These are phyloP conservation scores for Phlebiopsis gigantea DNA, from an alignment of 768 basidiomycete species.

Conservation along the genomic window DNA sequence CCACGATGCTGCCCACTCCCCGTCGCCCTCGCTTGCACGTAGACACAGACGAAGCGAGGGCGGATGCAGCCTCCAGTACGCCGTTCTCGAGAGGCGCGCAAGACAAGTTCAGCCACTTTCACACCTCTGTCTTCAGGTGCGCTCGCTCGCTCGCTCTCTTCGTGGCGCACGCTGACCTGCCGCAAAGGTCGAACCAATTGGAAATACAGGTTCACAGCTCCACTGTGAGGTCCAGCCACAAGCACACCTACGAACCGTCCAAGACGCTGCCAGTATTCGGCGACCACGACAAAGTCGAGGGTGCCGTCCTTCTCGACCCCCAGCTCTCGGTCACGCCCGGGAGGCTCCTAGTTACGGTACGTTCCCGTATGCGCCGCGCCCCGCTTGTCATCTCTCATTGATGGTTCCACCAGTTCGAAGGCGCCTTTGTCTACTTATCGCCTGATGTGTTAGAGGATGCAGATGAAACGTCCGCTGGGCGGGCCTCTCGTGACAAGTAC, in stretches of 20 bases:
- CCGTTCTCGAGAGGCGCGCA: not conserved
- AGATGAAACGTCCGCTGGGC: constrained; percentile 11
- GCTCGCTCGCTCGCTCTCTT: not conserved
- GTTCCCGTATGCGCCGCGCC: constrained; percentile 13
- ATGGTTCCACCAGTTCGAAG: constrained; percentile 47
- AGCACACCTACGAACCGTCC: constrained; percentile 20
- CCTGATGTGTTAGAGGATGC: constrained; percentile 20
- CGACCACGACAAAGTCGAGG: constrained; percentile 54
- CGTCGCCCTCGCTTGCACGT: constrained; percentile 11
- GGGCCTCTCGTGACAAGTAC: constrained; percentile 15
- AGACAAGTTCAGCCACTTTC: constrained; percentile 13
- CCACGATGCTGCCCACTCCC: constrained; percentile 5
- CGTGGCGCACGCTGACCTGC: constrained; percentile 1
- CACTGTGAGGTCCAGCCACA: constrained; percentile 44
- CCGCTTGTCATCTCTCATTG: not conserved
- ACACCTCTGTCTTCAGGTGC: constrained; percentile 25
- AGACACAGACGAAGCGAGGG: constrained; percentile 3
- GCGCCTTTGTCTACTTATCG: constrained; percentile 45
- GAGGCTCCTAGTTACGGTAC: constrained; percentile 52
- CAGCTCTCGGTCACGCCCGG: constrained; percentile 44
- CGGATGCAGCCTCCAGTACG: not conserved
- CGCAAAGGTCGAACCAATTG: constrained; percentile 31
- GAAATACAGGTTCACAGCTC: constrained; percentile 60
- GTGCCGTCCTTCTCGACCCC: constrained; percentile 53
- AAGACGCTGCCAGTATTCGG: constrained; percentile 48